Evolutionary conservation across 495 filamentous ascomycete species (phyloP).

Genomic region (Penicillium fimorum): DNA sequence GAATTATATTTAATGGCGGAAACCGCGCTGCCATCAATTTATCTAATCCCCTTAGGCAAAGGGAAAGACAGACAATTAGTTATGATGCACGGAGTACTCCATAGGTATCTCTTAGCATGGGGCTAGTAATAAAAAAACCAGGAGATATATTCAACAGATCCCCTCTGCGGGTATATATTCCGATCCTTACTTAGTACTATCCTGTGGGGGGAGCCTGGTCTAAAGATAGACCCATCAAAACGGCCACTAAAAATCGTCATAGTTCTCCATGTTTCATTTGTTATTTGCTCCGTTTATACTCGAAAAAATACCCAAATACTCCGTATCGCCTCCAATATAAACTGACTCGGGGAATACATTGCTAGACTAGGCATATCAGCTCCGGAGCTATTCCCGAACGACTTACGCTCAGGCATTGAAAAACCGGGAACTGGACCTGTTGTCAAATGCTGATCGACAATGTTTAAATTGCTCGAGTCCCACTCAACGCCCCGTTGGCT

Average conservation of each 20-base stretch:
- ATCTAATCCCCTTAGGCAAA: neutral
- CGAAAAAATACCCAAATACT: neutral
- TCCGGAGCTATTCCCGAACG: constrained; percentile 3
- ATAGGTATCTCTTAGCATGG: neutral
- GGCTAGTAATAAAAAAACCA: neutral
- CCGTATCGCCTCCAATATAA: too few species aligned
- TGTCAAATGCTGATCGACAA: constrained; percentile 32
- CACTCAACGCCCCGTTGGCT: constrained; percentile 16
- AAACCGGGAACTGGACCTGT: constrained; percentile 15
- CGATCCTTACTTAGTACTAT: neutral
- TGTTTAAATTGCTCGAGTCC: constrained; percentile 22
- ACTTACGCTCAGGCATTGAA: constrained; percentile 6
- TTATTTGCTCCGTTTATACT: neutral
- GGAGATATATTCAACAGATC: neutral
- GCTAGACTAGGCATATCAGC: neutral
- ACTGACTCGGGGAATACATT: neutral
- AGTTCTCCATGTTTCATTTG: neutral
- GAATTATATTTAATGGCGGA: neutral
- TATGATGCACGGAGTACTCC: neutral
- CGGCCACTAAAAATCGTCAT: constrained; percentile 1
- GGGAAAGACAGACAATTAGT: neutral
- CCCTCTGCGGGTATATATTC: neutral
- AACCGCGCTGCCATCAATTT: too few species aligned
- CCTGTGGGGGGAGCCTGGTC: neutral
- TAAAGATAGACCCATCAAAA: constrained; percentile 7